Conservation (phyloP, 2,329 filamentous ascomycete genomes). For the Sporothrix curviconia region DNA sequence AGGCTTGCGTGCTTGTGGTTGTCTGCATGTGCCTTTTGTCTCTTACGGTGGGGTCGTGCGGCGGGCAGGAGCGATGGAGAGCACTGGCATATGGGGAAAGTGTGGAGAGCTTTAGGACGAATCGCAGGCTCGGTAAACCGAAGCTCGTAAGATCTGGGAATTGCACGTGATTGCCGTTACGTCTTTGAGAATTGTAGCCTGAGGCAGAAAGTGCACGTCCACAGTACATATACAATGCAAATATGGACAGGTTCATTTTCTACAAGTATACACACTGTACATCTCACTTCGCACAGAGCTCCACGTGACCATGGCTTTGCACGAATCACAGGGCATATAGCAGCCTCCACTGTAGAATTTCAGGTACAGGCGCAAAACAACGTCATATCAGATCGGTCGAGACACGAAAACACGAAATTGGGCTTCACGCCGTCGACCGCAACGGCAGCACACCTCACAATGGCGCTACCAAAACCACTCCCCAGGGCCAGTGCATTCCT, state of each 20-base stretch:
- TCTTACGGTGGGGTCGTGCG: neutral
- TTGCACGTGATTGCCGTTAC: constrained; percentile 5
- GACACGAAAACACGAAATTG: too few relatives aligned
- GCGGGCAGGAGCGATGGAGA: neutral
- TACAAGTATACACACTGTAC: too few relatives aligned
- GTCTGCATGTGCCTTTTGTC: neutral
- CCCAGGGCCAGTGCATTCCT: neutral
- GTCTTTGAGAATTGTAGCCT: too few relatives aligned
- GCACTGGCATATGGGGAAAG: neutral
- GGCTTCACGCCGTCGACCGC: neutral
- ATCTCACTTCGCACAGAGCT: neutral
- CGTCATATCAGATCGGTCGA: neutral
- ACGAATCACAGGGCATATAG: neutral
- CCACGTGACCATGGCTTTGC: neutral
- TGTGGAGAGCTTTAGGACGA: constrained; percentile 5
- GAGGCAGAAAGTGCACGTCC: too few relatives aligned
- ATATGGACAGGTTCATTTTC: too few relatives aligned
- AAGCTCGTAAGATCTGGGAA: neutral
- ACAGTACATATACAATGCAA: neutral
- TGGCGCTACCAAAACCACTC: neutral
- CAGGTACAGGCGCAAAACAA: neutral
- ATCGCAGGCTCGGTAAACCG: constrained; percentile 14
- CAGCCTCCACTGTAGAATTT: neutral
- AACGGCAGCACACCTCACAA: neutral
- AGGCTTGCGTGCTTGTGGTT: too few relatives aligned